Evolutionary conservation across 805 yeast species (phyloP).

Genomic region (Saccharomycopsis sp.): DNA sequence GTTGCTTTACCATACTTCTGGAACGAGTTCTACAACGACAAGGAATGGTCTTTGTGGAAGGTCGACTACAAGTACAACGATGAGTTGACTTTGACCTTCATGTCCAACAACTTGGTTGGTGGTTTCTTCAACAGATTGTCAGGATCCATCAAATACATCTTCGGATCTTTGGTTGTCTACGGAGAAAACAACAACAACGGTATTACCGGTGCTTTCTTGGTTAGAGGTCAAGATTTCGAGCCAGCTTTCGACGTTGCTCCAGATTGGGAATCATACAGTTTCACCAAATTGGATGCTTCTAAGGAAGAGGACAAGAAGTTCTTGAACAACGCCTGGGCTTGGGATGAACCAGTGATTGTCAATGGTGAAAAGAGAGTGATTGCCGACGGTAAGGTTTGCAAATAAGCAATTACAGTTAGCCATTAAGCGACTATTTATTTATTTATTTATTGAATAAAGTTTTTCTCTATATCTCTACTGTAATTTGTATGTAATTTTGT

Average conservation of each 20-base stretch:
- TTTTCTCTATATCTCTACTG: too few relatives aligned
- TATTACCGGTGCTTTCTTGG: slow-evolving; percentile 88
- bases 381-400: slow-evolving; percentile 96
- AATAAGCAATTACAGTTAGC: slow-evolving; percentile 49
- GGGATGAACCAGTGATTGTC: slow-evolving; percentile 89
- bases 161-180: slow-evolving; percentile 89
- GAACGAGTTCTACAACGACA: slow-evolving; percentile 79
- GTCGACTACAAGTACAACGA: slow-evolving; percentile 97
- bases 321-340: slow-evolving; percentile 89
- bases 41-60: slow-evolving; percentile 92
- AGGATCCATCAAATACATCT: slow-evolving; percentile 89
- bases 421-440: neutral
- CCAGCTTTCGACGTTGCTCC: slow-evolving; percentile 99
- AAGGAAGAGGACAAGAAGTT: slow-evolving; percentile 72
- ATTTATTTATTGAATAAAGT: neutral
- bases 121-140: slow-evolving; percentile 95
- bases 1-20: slow-evolving; percentile 97
- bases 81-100: slow-evolving; percentile 92
- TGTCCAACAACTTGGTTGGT: slow-evolving; percentile 97
- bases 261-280: slow-evolving; percentile 93
- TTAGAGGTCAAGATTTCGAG: slow-evolving; percentile 85
- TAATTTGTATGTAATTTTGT: too few relatives aligned
- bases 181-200: slow-evolving; percentile 99
- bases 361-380: slow-evolving; percentile 80
- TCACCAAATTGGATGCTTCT: slow-evolving; percentile 75